Base-by-base conservation (phyloP, 1,284 basidiomycete genomes). In the Sporisorium reilianum region DNA sequence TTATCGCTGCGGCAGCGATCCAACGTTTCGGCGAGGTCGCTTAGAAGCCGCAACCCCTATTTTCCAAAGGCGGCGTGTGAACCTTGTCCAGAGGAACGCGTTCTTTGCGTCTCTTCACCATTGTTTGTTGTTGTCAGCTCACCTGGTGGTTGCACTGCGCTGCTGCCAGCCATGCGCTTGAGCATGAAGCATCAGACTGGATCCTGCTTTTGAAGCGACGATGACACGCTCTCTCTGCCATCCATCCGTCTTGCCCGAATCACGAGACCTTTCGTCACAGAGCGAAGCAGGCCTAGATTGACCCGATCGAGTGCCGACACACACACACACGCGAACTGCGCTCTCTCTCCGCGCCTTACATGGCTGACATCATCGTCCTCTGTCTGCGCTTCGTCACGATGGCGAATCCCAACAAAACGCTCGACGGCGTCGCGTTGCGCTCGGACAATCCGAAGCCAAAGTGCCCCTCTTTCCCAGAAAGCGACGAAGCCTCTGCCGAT, bases 141-240 rank as follows among this genome's bases (percentile, higher is more conserved):
- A 55, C 54, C 44, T 46, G 54, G 54, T 30, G 5, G 28, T 30
- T 34, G n/a, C n/a, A n/a, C n/a, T 22, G 49, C 56, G 9, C 22
- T 20, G 23, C 22, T 10, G 38, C 38, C 14, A 7, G 38, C 38
- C 18, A n/a, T 20, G 7, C 38, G 38, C 38, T 41, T 41, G 38
- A 41, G 38, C 38, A 41, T 41, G 38, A 41, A 41, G 9, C 5
- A 9, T 30, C 38, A 41, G 38, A 41, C n/a, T 20, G 38, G 22
- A 51, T 22, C 32, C 14, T 23, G 12, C 28, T 23, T 18, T 18
- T 18, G 22, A 42, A n/a, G n/a, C 12, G 36, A 18, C 16, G 16
- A 38, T 38, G 16, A 5, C 36, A 38, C 16, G 10, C 8, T 25
- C 44, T 11, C 14, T 7, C 44, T 49, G 14, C n/a, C n/a, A n/a